Evolutionary conservation across 345 rosid genomes (phyloP), one percentile per base, ranked within the genome.

Genomic region (Bruguiera gymnorhiza): DNA sequence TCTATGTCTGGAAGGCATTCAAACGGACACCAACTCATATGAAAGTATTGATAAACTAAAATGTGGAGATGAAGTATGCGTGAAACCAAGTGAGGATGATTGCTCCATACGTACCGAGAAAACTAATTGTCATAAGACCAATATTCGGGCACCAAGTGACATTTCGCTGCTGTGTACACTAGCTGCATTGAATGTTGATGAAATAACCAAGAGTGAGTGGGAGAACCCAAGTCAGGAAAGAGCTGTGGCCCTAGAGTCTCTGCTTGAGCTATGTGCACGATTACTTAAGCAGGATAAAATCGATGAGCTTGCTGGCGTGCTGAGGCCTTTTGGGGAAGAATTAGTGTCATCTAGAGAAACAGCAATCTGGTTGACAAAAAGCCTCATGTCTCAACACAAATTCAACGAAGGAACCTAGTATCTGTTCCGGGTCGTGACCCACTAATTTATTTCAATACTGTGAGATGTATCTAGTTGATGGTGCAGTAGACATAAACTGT

Each of bases 311-410:
- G 73, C 96, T 13, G 96, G 98, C 59, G 88, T 95, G 75, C 88
- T 92, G 39, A 85, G 85, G 70, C 99, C 99, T 31, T 95, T 95
- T 52, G 98, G 98, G 3, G 97, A 89, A 74, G 99, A 95, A 72
- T 77, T 78, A 11, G 97, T 90, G 6, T 95, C 99, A 5, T 93
- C 99, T 0, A 90, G 97, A 70, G 99, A 95, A 78, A 95, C 99
- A 23, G 99, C 99, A 27, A 95, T 95, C 66, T 95, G 94, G 97
- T 83, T 95, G 70, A 91, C 97, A 23, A 92, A 87, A 80, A 87
- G 90, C 80, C 97, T 95, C 65, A 75, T 95, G 85, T 81, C 98
- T 70, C 83, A 84, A n/a, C 89, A 90, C 16, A 95, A 95, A 63
- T 70, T 85, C 63, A 80, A 83, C 57, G 87, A 77, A 58, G 88